These are phyloP conservation scores for Hymenochaete sp. DNA, from an alignment of 1,284 basidiomycete species.

Conservation along the genomic window DNA sequence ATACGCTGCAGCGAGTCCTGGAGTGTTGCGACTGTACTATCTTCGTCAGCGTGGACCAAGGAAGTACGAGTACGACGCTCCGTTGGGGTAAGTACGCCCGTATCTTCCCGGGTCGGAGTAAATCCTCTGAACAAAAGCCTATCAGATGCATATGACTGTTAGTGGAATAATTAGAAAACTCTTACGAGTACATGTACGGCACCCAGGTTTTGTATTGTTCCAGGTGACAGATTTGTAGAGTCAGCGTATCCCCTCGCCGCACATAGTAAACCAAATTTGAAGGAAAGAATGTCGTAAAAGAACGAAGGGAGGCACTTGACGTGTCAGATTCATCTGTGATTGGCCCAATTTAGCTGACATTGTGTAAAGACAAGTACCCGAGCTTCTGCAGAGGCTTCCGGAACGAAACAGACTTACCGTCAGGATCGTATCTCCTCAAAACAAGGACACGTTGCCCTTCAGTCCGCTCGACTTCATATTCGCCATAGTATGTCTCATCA, in stretches of 20 bases:
- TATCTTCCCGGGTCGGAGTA: conserved; percentile 17
- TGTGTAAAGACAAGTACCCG: conserved; percentile 1
- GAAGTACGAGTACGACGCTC: conserved; percentile 11
- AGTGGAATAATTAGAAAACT: not conserved
- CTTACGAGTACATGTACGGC: conserved; percentile 18
- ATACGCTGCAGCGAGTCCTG: conserved; percentile 12
- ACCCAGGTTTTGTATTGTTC: conserved; percentile 16
- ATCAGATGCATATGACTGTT: conserved; percentile 1
- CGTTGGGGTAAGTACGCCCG: conserved; percentile 14
- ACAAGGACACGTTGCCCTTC: conserved; percentile 11
- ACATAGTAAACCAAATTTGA: conserved; percentile 12
- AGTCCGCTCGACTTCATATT: conserved; percentile 17
- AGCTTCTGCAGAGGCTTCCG: not conserved
- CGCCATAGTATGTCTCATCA: conserved; percentile 18
- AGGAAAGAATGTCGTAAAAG: conserved; percentile 16
- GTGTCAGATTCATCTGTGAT: conserved; percentile 11
- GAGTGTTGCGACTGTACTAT: conserved; percentile 1
- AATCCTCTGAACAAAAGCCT: conserved; percentile 11
- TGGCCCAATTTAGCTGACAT: not conserved
- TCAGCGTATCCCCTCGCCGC: conserved; percentile 16
- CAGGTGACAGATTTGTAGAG: conserved; percentile 18
- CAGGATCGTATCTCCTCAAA: conserved; percentile 16
- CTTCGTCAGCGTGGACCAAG: conserved; percentile 1
- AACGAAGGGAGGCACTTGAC: conserved; percentile 13
- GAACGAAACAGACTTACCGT: conserved; percentile 14